Conservation (phyloP, 345 rosid species). For the Lumnitzera littorea region DNA sequence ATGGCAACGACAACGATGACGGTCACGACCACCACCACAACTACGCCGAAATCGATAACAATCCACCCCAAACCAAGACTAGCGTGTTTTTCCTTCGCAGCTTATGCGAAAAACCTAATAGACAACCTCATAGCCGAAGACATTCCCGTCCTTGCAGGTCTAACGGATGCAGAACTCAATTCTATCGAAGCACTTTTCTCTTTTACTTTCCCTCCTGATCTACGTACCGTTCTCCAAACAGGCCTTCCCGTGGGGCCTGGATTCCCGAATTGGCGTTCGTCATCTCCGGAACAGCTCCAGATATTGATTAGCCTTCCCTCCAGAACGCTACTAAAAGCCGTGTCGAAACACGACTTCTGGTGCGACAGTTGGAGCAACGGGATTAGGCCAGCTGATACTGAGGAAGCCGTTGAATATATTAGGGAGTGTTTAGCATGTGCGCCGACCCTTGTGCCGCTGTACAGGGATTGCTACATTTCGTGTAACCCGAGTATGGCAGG, state of each 20-base stretch:
- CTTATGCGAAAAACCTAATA: constrained; percentile 52
- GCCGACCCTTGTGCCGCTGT: constrained; percentile 63
- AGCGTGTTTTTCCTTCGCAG: constrained; percentile 62
- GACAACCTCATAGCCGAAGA: constrained; percentile 39
- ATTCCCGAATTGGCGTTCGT: constrained; percentile 80
- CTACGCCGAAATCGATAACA: background rate
- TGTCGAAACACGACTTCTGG: constrained; percentile 52
- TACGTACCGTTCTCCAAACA: constrained; percentile 66
- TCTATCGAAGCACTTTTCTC: constrained; percentile 44
- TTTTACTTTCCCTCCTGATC: constrained; percentile 84
- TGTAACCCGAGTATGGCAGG: constrained; percentile 49
- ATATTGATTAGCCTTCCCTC: constrained; percentile 44
- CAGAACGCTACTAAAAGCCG: constrained; percentile 33
- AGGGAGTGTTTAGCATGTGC: constrained; percentile 22
- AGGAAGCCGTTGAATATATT: constrained; percentile 22
- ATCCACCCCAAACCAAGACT: constrained; percentile 16
- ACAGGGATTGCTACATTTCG: constrained; percentile 55
- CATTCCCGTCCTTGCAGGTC: constrained; percentile 51
- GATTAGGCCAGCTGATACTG: constrained; percentile 18
- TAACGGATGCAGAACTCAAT: constrained; percentile 55
- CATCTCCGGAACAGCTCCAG: constrained; percentile 52
- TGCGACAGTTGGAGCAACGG: constrained; percentile 60
- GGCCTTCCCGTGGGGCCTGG: constrained; percentile 67
- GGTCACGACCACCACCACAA: background rate
- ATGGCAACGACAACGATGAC: background rate